A percentile compares a stretch with the other conserved stretches of the same genome.
These are phyloP conservation scores for Chaetomiaceae sp. DNA, from an alignment of 2,329 filamentous ascomycete species.

Conservation along the genomic window DNA sequence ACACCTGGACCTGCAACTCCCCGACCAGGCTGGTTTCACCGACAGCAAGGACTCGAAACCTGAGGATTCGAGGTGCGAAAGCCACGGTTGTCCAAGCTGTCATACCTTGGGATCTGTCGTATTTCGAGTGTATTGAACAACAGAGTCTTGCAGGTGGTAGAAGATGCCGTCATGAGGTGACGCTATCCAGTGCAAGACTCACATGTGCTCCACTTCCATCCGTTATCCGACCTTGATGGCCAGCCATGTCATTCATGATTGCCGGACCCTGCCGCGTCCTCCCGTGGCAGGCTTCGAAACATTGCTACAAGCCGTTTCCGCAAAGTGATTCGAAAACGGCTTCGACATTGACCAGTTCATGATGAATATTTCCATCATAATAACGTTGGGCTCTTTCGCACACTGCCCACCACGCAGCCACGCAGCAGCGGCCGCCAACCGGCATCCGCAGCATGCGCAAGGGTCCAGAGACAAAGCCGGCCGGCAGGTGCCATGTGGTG, in stretches of 20 bases:
- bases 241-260: not conserved
- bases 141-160: too few species aligned
- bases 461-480: not conserved
- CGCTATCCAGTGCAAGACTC: too few species aligned
- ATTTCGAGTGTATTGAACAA: too few species aligned
- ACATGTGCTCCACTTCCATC: not conserved
- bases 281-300: not conserved
- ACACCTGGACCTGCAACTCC: not conserved
- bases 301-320: too few species aligned
- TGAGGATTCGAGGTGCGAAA: not conserved
- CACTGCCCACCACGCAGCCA: conserved; percentile 10
- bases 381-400: too few species aligned
- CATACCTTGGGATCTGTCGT: too few species aligned
- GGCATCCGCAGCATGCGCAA: not conserved
- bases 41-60: not conserved
- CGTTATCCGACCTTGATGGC: not conserved
- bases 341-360: too few species aligned
- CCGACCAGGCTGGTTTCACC: not conserved
- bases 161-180: too few species aligned
- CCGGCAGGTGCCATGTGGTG: conserved; percentile 12
- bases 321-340: too few species aligned
- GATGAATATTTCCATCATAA: too few species aligned
- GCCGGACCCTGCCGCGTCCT: not conserved
- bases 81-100: too few species aligned
- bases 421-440: conserved; percentile 4